A percentile compares a stretch with the other conserved stretches of the same genome.
These are phyloP conservation scores for Rugonectria rugulosa DNA, from an alignment of 2,329 filamentous ascomycete species.

Conservation along the genomic window DNA sequence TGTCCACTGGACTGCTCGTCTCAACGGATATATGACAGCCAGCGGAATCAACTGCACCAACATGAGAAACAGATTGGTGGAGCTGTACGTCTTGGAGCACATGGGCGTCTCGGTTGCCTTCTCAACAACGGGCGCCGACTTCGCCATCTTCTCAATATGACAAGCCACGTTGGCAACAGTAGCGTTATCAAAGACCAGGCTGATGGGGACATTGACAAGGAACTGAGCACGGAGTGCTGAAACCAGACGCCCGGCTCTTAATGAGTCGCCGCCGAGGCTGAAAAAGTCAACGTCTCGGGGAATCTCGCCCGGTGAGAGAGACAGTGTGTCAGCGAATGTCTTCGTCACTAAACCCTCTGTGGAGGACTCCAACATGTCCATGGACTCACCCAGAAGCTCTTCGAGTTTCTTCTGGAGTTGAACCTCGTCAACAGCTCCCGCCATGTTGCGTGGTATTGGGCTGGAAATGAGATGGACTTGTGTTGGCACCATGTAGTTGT, in stretches of 20 bases:
- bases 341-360: constrained; percentile 50
- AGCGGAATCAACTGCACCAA: constrained; percentile 60
- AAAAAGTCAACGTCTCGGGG: constrained; percentile 57
- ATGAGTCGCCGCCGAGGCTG: constrained; percentile 60
- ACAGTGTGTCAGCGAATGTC: constrained; percentile 55
- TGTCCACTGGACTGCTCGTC: constrained; percentile 60
- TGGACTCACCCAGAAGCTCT: constrained; percentile 30
- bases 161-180: constrained; percentile 50
- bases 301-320: constrained; percentile 49
- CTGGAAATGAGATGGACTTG: constrained; percentile 43
- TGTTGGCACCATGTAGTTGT: constrained; percentile 50
- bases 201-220: constrained; percentile 56
- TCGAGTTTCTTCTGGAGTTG: constrained; percentile 45
- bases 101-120: constrained; percentile 38
- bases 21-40: constrained; percentile 57
- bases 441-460: constrained; percentile 44
- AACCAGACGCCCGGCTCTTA: constrained; percentile 60
- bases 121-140: constrained; percentile 6
- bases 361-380: constrained; percentile 33
- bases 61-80: constrained; percentile 57
- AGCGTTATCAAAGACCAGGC: constrained; percentile 58
- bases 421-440: constrained; percentile 45
- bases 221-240: constrained; percentile 60
- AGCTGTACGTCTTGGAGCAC: constrained; percentile 53
- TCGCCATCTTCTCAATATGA: constrained; percentile 46